Percentiles rank a stretch among this genome's conserved stretches.
Evolutionary conservation across 306 rosid species (phyloP).

Genomic region (Astragalus glycyphyllos): DNA sequence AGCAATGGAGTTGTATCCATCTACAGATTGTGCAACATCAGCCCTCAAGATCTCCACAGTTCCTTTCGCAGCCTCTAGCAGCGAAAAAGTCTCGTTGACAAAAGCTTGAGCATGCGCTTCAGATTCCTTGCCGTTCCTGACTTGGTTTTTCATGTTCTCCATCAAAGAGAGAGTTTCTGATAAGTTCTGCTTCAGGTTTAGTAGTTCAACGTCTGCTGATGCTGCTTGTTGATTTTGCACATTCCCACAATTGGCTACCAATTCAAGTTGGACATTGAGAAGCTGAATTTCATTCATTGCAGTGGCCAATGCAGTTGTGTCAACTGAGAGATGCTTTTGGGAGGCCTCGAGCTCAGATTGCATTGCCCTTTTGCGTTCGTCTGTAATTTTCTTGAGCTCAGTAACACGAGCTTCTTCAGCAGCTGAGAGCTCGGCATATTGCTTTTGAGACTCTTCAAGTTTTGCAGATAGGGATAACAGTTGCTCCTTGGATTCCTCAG

Average conservation of each 20-base stretch:
- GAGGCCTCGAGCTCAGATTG: slow-evolving; percentile 61
- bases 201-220: slow-evolving; percentile 60
- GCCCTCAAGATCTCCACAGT: slow-evolving; percentile 61
- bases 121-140: slow-evolving; percentile 62
- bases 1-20: slow-evolving; percentile 59
- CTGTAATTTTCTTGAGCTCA: slow-evolving; percentile 62
- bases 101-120: slow-evolving; percentile 69
- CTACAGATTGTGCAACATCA: slow-evolving; percentile 60
- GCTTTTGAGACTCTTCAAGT: slow-evolving; percentile 72
- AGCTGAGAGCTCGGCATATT: slow-evolving; percentile 62
- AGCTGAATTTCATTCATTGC: slow-evolving; percentile 69
- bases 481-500: slow-evolving; percentile 69
- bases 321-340: slow-evolving; percentile 58
- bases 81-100: slow-evolving; percentile 65
- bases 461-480: slow-evolving; percentile 59
- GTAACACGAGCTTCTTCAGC: slow-evolving; percentile 56
- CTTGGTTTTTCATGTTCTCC: slow-evolving; percentile 64
- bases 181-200: slow-evolving; percentile 66
- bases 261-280: slow-evolving; percentile 72
- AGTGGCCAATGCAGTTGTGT: slow-evolving; percentile 65
- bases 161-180: slow-evolving; percentile 68
- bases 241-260: slow-evolving; percentile 58
- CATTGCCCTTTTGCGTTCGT: slow-evolving; percentile 58
- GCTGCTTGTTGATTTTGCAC: slow-evolving; percentile 55
- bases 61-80: slow-evolving; percentile 70